phyloP scores from a whole-genome alignment of 2,329 filamentous ascomycete species.

The Apiospora phragmitis region DNA sequence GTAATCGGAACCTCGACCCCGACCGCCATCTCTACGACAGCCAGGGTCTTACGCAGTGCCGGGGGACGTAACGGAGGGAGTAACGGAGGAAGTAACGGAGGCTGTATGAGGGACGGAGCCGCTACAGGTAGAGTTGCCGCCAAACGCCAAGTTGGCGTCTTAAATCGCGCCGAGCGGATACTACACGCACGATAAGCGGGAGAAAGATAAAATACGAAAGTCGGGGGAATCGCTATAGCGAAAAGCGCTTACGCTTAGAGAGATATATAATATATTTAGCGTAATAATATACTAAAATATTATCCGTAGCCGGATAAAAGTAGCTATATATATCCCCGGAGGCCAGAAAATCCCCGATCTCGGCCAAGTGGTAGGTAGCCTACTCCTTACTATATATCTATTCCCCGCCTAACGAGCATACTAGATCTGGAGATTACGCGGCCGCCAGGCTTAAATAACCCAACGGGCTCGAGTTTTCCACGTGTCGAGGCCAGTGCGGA shows the following conservation, averaged over 20 bases:
- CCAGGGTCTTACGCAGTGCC: too few species aligned
- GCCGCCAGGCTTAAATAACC: too few species aligned
- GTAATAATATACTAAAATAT: not conserved
- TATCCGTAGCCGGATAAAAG: not conserved
- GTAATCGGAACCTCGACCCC: too few species aligned
- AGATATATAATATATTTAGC: not conserved
- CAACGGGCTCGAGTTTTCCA: too few species aligned
- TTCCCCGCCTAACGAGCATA: too few species aligned
- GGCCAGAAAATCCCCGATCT: not conserved
- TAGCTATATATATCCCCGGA: not conserved
- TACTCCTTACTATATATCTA: too few species aligned
- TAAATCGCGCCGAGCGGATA: not conserved
- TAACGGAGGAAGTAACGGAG: not conserved
- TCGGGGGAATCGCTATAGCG: not conserved
- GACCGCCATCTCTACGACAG: not conserved
- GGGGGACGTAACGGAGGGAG: too few species aligned
- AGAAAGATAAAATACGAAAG: not conserved
- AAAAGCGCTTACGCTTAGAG: not conserved
- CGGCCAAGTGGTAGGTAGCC: too few species aligned
- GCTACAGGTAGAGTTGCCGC: not conserved
- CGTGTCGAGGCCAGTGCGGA: too few species aligned
- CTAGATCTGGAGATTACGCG: too few species aligned
- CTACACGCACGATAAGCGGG: not conserved
- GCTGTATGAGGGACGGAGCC: not conserved
- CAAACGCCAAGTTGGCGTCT: not conserved